phyloP scores from a whole-genome alignment of 2,329 filamentous ascomycete species.

The Fusarium oxysporum region DNA sequence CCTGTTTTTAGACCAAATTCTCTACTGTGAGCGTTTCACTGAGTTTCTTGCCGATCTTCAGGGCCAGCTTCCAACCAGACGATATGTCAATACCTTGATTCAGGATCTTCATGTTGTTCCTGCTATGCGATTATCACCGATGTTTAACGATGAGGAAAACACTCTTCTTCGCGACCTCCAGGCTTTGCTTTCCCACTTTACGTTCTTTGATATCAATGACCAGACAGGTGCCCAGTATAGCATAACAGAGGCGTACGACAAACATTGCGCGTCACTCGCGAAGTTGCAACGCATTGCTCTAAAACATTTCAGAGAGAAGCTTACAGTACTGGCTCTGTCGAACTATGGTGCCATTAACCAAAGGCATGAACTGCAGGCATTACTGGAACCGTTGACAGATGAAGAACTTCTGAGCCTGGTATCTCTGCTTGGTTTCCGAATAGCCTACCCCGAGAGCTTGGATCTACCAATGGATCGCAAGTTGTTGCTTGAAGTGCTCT shows the following conservation, averaged over 20 bases:
- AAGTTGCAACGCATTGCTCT: constrained; percentile 82
- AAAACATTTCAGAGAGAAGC: constrained; percentile 87
- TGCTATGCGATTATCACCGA: constrained; percentile 79
- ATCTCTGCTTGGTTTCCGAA: constrained; percentile 79
- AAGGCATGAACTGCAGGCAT: constrained; percentile 79
- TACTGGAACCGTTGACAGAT: constrained; percentile 79
- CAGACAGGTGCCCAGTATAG: constrained; percentile 84
- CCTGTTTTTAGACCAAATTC: constrained; percentile 66
- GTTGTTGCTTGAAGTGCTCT: constrained; percentile 77
- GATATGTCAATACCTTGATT: constrained; percentile 91
- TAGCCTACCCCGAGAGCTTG: constrained; percentile 80
- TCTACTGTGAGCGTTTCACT: constrained; percentile 92
- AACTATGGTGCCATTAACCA: constrained; percentile 92
- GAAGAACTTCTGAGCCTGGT: constrained; percentile 79
- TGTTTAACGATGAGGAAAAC: constrained; percentile 81
- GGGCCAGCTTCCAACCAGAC: constrained; percentile 91
- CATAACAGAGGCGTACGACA: constrained; percentile 78
- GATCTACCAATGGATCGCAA: constrained; percentile 71
- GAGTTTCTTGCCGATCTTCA: constrained; percentile 92
- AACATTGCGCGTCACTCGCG: constrained; percentile 81
- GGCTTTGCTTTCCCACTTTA: constrained; percentile 85
- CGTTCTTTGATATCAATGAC: constrained; percentile 90
- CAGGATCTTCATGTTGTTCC: constrained; percentile 87
- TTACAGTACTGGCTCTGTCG: constrained; percentile 90
- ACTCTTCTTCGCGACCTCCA: constrained; percentile 83